Evolutionary conservation across 768 basidiomycete genomes (phyloP), one percentile per base, ranked within the genome.

Genomic region (Suillus variegatus): DNA sequence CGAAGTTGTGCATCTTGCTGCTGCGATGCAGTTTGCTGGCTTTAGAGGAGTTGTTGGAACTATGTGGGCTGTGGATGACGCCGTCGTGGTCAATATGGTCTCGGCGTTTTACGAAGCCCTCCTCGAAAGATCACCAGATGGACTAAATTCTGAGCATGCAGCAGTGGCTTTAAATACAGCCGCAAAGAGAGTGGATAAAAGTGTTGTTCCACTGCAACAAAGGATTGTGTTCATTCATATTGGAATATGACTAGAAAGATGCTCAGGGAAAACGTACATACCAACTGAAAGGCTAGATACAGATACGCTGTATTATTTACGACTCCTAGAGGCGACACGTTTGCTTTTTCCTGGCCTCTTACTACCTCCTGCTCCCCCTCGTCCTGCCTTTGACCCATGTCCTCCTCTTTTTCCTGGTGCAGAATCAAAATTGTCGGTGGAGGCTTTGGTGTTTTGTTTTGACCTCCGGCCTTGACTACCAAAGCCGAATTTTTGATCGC

Each of bases 401-500:
- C 75, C 72, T 22, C 73, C 75, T 32, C 72, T 71, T 32, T 32
- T 60, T 35, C 81, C 78, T 18, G 81, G 73, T 6, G 80, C 73
- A 32, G 77, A 75, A 10, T 81, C 85, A 69, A 94, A 93, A 71
- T 87, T 82, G 71, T 94, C 93, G 12, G 93, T 94, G 1, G 91
- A 93, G 61, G 89, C 86, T 63, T 81, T 82, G 12, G 91, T 94
- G 71, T 96, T 97, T 74, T 91, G 87, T 78, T 96, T 96, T 41
- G 88, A 85, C 62, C 88, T 81, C 70, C 85, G 80, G 6, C 86
- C 88, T 4, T 82, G 82, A 28, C 92, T 88, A 25, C 92, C 91
- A 70, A 91, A 91, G 16, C 94, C 93, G 73, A 85, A 96, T 75
- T 96, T 96, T 72, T 85, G 76, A 75, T 97, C 89, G 49, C 94